phyloP scores from a whole-genome alignment of 805 yeast species.

The Scheffersomyces spartinae region DNA sequence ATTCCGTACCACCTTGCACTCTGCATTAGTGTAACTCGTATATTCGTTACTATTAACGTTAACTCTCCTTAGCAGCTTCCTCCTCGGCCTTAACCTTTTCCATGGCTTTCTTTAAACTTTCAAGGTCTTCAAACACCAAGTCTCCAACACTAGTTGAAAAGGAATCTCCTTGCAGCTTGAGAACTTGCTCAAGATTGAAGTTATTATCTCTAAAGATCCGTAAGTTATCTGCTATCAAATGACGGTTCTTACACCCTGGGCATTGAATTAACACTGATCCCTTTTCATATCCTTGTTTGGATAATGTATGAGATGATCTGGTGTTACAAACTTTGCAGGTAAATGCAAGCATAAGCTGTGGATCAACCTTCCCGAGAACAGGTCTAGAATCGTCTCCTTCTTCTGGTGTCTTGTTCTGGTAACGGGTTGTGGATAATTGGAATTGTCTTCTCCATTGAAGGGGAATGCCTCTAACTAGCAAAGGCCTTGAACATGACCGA shows the following conservation, averaged over 20 bases:
- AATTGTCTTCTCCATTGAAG: no score
- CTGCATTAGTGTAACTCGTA: no score
- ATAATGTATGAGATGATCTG: slow-evolving; percentile 79
- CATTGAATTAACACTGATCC: slow-evolving; percentile 88
- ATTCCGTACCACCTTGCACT: no score
- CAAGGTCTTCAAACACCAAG: slow-evolving; percentile 56
- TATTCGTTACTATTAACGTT: no score
- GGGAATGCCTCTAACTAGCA: no score
- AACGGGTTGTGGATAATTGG: no score
- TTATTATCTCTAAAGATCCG: slow-evolving; percentile 69
- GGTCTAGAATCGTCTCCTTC: no score
- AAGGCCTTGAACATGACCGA: no score
- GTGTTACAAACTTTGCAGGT: slow-evolving; percentile 83
- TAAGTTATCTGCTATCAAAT: slow-evolving; percentile 69
- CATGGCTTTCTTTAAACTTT: slow-evolving; percentile 26
- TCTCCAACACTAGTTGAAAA: slow-evolving; percentile 57
- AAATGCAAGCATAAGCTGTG: slow-evolving; percentile 77
- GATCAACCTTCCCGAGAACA: no score
- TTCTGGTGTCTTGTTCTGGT: no score
- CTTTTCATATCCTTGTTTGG: slow-evolving; percentile 79
- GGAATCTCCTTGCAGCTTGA: slow-evolving; percentile 65
- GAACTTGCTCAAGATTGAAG: slow-evolving; percentile 69
- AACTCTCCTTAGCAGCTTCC: no score
- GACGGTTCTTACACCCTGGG: slow-evolving; percentile 83
- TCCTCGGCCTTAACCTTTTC: no score